Evolutionary conservation across 1,284 basidiomycete species (phyloP).

Genomic region (Ustilago bromivora): DNA sequence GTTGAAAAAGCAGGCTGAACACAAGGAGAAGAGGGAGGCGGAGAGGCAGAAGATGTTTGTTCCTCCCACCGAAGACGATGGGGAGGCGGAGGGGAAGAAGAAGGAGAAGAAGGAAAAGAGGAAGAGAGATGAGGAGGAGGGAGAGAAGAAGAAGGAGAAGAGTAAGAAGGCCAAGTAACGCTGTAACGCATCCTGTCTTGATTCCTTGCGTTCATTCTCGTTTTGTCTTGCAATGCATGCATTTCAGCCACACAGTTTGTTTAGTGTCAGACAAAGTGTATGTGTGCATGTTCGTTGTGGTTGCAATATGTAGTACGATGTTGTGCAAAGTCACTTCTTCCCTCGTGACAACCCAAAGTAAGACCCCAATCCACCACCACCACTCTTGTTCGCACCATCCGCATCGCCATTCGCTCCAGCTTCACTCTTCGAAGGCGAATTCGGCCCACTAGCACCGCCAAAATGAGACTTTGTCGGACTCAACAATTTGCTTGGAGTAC

Average conservation of each 20-base stretch:
- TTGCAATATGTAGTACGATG: background rate
- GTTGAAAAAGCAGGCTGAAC: constrained; percentile 53
- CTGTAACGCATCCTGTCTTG: background rate
- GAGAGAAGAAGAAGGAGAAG: constrained; percentile 22
- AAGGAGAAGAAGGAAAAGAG: constrained; percentile 20
- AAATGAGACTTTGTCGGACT: constrained; percentile 7
- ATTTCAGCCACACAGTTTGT: background rate
- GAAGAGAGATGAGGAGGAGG: constrained; percentile 2
- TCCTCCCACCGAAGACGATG: constrained; percentile 51
- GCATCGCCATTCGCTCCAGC: constrained; percentile 4
- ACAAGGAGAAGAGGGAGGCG: constrained; percentile 49
- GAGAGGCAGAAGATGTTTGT: constrained; percentile 57
- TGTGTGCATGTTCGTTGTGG: background rate
- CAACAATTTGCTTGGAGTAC: constrained; percentile 10
- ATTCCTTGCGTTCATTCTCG: no score
- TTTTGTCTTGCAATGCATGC: background rate
- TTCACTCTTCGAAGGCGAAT: constrained; percentile 15
- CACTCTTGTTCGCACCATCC: background rate
- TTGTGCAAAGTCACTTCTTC: constrained; percentile 7
- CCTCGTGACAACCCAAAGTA: constrained; percentile 35
- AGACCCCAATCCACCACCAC: constrained; percentile 26
- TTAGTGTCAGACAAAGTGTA: background rate
- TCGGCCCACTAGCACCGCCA: background rate
- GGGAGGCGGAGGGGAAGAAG: constrained; percentile 8
- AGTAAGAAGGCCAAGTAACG: constrained; percentile 26